Conservation (phyloP, 306 rosid genomes). For the Herpetospermum pedunculosum region DNA sequence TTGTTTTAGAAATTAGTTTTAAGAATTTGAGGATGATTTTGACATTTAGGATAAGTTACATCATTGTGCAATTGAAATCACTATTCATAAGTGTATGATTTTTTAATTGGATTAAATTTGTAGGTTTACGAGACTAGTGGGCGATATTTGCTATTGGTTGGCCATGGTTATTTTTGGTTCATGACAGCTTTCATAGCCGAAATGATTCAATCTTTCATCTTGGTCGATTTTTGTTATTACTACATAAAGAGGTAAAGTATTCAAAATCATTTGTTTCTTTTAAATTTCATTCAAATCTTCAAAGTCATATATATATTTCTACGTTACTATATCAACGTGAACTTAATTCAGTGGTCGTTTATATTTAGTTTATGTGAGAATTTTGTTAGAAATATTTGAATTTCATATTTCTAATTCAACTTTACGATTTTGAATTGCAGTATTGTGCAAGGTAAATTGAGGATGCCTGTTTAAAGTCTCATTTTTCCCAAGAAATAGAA, state of each 20-base stretch:
- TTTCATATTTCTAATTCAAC: not conserved
- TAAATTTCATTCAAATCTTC: not conserved
- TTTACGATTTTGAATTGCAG: not conserved
- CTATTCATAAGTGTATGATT: not conserved
- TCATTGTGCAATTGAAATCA: not conserved
- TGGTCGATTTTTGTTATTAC: conserved; percentile 79
- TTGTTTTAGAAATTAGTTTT: too few relatives aligned
- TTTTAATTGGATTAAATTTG: not conserved
- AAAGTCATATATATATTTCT: too few relatives aligned
- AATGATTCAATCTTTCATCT: conserved; percentile 58
- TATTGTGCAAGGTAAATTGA: not conserved
- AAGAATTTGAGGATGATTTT: too few relatives aligned
- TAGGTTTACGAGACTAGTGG: conserved; percentile 55
- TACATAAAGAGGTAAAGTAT: conserved; percentile 46
- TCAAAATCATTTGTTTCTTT: not conserved
- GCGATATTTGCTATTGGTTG: conserved; percentile 19
- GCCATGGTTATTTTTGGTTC: conserved; percentile 50
- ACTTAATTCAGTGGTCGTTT: too few relatives aligned
- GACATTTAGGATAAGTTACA: too few relatives aligned
- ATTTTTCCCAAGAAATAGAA: not conserved
- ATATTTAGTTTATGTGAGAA: too few relatives aligned
- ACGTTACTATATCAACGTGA: too few relatives aligned
- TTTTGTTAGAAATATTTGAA: not conserved
- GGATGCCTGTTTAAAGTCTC: not conserved
- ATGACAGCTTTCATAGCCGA: conserved; percentile 37